Conservation (phyloP, 768 basidiomycete species). For the Naganishia randhawae region DNA sequence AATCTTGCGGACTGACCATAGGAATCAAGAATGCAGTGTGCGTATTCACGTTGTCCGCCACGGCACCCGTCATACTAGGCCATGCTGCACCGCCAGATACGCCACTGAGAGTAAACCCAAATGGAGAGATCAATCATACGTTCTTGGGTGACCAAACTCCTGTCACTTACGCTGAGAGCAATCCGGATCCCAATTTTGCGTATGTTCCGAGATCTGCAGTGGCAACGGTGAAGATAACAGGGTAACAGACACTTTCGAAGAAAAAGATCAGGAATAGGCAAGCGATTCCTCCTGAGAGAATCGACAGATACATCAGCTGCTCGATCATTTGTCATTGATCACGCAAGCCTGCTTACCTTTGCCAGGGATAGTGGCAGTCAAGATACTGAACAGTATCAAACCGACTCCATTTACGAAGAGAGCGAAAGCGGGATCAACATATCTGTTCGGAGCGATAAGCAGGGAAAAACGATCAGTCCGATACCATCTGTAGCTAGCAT, state of each 20-base stretch:
- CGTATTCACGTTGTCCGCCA: constrained; percentile 24
- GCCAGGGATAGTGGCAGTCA: constrained; percentile 36
- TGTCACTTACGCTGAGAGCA: constrained; percentile 18
- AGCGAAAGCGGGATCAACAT: constrained; percentile 35
- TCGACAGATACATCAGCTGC: not conserved
- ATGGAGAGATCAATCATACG: not conserved
- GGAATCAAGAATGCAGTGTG: constrained; percentile 31
- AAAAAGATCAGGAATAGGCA: constrained; percentile 44
- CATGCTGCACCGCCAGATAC: constrained; percentile 33
- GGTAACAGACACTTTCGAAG: constrained; percentile 34
- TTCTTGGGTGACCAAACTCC: too few relatives aligned
- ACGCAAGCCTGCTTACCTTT: constrained; percentile 22
- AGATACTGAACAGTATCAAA: constrained; percentile 37
- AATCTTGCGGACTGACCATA: not conserved
- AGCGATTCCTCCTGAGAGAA: constrained; percentile 30
- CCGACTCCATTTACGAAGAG: constrained; percentile 35
- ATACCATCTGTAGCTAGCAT: too few relatives aligned
- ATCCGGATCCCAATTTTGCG: constrained; percentile 32
- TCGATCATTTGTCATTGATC: not conserved
- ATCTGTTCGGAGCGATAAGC: not conserved
- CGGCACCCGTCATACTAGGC: constrained; percentile 29
- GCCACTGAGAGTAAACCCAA: constrained; percentile 10
- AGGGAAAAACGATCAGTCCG: not conserved
- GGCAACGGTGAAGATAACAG: constrained; percentile 33
- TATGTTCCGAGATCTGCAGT: constrained; percentile 33